Conservation (phyloP, 768 basidiomycete genomes). For the Mycena latifolia region DNA sequence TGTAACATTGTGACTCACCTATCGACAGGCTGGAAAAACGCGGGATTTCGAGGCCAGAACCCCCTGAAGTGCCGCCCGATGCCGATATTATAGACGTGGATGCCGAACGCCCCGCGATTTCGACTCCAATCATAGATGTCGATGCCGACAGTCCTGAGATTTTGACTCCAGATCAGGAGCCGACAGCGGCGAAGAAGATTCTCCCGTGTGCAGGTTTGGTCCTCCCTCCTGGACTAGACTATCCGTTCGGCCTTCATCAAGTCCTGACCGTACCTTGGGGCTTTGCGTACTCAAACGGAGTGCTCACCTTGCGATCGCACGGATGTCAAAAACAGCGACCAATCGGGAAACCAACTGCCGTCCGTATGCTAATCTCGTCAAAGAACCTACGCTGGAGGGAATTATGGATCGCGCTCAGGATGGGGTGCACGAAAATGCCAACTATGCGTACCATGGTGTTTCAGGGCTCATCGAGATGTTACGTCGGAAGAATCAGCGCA, state of each 20-base stretch:
- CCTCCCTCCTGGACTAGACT: background rate
- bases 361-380: background rate
- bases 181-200: too few relatives aligned
- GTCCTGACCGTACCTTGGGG: background rate
- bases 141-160: too few relatives aligned
- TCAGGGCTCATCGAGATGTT: background rate
- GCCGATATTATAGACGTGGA: too few relatives aligned
- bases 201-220: too few relatives aligned
- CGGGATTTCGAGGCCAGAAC: too few relatives aligned
- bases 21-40: too few relatives aligned
- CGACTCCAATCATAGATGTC: too few relatives aligned
- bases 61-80: too few relatives aligned
- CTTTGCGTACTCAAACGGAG: background rate
- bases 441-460: background rate
- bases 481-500: conserved; percentile 1
- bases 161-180: too few relatives aligned
- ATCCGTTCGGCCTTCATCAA: background rate
- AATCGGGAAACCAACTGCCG: background rate
- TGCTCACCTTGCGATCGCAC: background rate
- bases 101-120: too few relatives aligned
- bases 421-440: conserved; percentile 4
- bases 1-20: too few relatives aligned
- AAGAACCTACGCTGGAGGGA: background rate
- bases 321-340: background rate
- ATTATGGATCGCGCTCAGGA: conserved; percentile 11